These are phyloP conservation scores for Ustilago xerochloae DNA, from an alignment of 1,284 basidiomycete genomes.

Conservation along the genomic window DNA sequence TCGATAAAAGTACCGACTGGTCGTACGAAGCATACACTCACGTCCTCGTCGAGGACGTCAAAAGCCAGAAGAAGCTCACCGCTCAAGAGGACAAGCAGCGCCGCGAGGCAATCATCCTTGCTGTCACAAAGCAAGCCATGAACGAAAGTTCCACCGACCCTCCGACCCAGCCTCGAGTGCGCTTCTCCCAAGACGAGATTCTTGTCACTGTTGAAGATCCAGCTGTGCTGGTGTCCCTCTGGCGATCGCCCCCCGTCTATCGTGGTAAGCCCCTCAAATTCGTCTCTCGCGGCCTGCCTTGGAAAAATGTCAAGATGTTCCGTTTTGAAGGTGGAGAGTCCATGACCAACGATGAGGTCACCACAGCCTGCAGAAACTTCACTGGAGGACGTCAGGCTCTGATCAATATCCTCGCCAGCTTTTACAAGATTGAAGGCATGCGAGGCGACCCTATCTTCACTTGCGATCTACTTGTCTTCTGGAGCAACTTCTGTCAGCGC, in stretches of 20 bases:
- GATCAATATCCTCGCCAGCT: background rate
- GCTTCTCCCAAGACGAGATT: no score
- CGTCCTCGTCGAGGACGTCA: no score
- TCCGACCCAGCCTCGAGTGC: no score
- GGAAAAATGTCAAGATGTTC: background rate
- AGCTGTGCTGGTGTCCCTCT: slow-evolving; percentile 1
- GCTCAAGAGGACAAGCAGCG: no score
- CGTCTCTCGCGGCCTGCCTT: background rate
- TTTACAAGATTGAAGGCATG: slow-evolving; percentile 2
- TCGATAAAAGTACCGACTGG: no score
- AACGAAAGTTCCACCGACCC: no score
- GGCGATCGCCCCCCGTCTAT: background rate
- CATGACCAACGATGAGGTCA: background rate
- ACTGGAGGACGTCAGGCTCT: background rate
- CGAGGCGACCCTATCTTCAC: background rate
- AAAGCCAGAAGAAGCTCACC: no score
- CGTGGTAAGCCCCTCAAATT: background rate
- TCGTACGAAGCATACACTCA: no score
- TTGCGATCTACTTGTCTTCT: background rate
- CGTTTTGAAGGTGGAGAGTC: background rate
- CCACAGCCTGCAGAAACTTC: background rate
- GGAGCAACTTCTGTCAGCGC: background rate
- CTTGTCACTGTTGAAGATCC: no score
- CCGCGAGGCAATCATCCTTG: no score
- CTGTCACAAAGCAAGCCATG: no score